Conservation (phyloP, 2,329 filamentous ascomycete genomes). For the Exutisphaerella laricina region DNA sequence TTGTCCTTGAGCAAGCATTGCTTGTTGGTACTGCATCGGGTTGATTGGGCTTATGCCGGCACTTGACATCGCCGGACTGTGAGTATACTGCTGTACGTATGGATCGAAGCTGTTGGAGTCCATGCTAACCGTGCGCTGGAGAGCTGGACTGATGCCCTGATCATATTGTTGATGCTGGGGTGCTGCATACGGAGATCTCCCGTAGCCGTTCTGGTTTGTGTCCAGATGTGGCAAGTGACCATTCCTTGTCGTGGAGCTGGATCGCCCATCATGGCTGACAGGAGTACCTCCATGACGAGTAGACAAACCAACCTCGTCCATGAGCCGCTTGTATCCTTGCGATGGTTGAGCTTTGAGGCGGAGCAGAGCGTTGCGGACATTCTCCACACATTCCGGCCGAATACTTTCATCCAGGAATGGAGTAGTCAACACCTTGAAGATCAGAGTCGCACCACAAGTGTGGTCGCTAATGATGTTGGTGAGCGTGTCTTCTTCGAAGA, state of each 20-base stretch:
- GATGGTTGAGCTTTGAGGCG: constrained; percentile 88
- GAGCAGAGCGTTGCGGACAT: constrained; percentile 80
- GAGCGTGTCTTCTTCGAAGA: constrained; percentile 85
- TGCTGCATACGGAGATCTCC: constrained; percentile 34
- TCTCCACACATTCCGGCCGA: constrained; percentile 81
- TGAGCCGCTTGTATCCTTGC: constrained; percentile 95
- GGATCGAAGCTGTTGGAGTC: constrained; percentile 46
- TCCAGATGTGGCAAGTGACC: constrained; percentile 33
- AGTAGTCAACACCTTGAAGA: constrained; percentile 97
- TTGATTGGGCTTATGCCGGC: constrained; percentile 32
- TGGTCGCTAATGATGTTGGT: constrained; percentile 90
- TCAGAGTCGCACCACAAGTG: constrained; percentile 85
- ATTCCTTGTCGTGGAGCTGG: constrained; percentile 33
- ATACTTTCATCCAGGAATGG: constrained; percentile 95
- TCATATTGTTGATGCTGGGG: constrained; percentile 36
- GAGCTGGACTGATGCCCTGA: constrained; percentile 31
- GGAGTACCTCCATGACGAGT: constrained; percentile 40
- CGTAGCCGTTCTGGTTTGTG: constrained; percentile 29
- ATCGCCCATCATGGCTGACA: constrained; percentile 32
- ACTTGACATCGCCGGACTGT: constrained; percentile 33
- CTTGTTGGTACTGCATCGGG: constrained; percentile 54
- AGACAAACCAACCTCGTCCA: constrained; percentile 95
- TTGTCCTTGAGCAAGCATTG: constrained; percentile 44
- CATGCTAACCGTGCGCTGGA: constrained; percentile 46
- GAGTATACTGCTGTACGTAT: constrained; percentile 38